Evolutionary conservation across 73 alveolate species (phyloP).

Genomic region (Breviolum minutum): DNA sequence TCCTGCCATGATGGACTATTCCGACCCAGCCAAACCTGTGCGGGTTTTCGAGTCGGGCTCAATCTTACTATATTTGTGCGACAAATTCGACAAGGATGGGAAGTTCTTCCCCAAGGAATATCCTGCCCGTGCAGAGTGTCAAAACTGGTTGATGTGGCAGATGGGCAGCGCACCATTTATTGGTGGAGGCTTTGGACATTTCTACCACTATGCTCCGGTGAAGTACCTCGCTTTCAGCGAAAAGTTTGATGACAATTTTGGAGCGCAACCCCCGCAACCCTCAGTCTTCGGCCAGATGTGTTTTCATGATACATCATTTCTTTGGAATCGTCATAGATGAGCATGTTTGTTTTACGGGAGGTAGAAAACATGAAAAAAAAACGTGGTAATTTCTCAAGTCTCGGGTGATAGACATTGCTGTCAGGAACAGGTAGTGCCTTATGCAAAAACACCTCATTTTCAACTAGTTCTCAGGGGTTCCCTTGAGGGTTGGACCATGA

Average conservation of each 20-base stretch:
- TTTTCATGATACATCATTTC: too few relatives aligned
- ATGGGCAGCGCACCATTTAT: conserved; percentile 85
- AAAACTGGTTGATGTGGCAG: conserved; percentile 90
- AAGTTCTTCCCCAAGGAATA: conserved; percentile 67
- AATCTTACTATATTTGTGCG: conserved; percentile 58
- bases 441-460: too few relatives aligned
- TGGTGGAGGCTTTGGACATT: conserved; percentile 93
- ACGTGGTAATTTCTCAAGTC: too few relatives aligned
- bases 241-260: not conserved
- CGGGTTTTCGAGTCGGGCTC: conserved; percentile 92
- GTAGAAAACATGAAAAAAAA: too few relatives aligned
- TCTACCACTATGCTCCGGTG: conserved; percentile 82
- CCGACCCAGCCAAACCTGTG: conserved; percentile 66
- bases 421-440: too few relatives aligned
- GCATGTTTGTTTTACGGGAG: too few relatives aligned
- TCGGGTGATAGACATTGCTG: too few relatives aligned
- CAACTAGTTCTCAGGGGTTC: too few relatives aligned
- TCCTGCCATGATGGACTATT: conserved; percentile 89
- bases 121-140: conserved; percentile 52
- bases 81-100: conserved; percentile 88
- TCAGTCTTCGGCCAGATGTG: too few relatives aligned
- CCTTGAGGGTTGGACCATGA: too few relatives aligned
- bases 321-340: too few relatives aligned
- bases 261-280: not conserved
- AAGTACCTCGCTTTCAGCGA: conserved; percentile 13